Percentiles rank a stretch among this genome's conserved stretches.
Evolutionary conservation across 176 grass and related monocot species (phyloP).

Genomic region (Juncus effusus): DNA sequence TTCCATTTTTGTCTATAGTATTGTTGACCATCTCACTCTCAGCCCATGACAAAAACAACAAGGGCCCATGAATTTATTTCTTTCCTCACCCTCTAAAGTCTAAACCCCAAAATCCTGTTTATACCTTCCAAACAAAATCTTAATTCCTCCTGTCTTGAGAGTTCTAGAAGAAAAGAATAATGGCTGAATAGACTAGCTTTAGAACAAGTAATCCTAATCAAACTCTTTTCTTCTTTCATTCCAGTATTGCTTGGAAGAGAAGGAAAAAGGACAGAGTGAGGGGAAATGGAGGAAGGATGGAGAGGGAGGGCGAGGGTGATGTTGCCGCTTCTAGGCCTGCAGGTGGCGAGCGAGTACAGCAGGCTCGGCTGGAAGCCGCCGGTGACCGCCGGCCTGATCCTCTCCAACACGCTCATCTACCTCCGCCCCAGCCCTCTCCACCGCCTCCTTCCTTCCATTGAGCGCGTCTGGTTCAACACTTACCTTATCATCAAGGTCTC

Average conservation of each 20-base stretch:
- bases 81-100: too few species aligned
- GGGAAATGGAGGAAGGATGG: neutral
- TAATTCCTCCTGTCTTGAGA: too few species aligned
- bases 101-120: too few species aligned
- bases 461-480: conserved; percentile 62
- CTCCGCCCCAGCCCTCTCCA: conserved; percentile 70
- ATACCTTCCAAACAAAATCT: too few species aligned
- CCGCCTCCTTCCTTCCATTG: conserved; percentile 59
- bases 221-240: too few species aligned
- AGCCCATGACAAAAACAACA: too few species aligned
- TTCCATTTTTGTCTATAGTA: too few species aligned
- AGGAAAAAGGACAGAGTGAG: neutral
- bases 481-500: conserved; percentile 84
- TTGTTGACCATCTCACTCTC: too few species aligned
- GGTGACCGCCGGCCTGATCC: conserved; percentile 69
- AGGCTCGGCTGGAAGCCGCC: conserved; percentile 55
- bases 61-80: too few species aligned
- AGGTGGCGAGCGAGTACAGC: conserved; percentile 63
- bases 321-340: conserved; percentile 65
- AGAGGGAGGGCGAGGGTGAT: conserved; percentile 37
- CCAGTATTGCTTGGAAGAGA: neutral
- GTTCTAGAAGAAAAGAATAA: too few species aligned
- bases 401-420: conserved; percentile 67
- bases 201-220: too few species aligned
- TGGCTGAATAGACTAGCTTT: too few species aligned